Evolutionary conservation across 2,329 filamentous ascomycete genomes (phyloP).

Genomic region (Xylaria sp.): DNA sequence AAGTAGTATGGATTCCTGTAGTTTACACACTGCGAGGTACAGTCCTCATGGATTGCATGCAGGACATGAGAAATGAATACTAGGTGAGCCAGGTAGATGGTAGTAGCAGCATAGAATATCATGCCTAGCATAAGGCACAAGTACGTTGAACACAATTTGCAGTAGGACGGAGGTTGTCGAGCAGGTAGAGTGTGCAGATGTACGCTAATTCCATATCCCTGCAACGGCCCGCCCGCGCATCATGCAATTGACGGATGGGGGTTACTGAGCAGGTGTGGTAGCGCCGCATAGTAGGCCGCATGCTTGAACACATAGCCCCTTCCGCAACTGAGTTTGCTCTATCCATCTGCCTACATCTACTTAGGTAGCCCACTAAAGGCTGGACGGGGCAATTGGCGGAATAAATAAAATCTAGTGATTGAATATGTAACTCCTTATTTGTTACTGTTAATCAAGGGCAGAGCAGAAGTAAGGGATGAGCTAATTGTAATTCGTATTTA

Average conservation of each 20-base stretch:
- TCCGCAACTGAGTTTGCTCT: too few relatives aligned
- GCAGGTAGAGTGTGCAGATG: neutral
- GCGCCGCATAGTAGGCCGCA: neutral
- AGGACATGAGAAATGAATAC: neutral
- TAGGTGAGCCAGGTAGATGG: neutral
- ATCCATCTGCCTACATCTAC: too few relatives aligned
- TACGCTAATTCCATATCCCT: neutral
- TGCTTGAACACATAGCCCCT: neutral
- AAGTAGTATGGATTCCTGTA: neutral
- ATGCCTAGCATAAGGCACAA: neutral
- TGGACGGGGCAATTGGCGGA: too few relatives aligned
- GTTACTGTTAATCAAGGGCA: too few relatives aligned
- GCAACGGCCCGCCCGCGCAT: slow-evolving; percentile 18
- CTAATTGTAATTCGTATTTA: too few relatives aligned
- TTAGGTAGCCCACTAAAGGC: neutral
- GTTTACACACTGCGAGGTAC: neutral
- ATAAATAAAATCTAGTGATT: too few relatives aligned
- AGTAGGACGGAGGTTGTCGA: too few relatives aligned
- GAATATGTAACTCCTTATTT: too few relatives aligned
- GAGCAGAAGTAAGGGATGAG: too few relatives aligned
- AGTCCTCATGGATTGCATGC: neutral
- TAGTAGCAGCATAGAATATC: neutral
- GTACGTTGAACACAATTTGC: too few relatives aligned
- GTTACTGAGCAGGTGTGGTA: neutral
- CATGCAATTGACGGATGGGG: neutral